Conservation (phyloP, 2,329 filamentous ascomycete species). For the Colletotrichum chlorophyti region DNA sequence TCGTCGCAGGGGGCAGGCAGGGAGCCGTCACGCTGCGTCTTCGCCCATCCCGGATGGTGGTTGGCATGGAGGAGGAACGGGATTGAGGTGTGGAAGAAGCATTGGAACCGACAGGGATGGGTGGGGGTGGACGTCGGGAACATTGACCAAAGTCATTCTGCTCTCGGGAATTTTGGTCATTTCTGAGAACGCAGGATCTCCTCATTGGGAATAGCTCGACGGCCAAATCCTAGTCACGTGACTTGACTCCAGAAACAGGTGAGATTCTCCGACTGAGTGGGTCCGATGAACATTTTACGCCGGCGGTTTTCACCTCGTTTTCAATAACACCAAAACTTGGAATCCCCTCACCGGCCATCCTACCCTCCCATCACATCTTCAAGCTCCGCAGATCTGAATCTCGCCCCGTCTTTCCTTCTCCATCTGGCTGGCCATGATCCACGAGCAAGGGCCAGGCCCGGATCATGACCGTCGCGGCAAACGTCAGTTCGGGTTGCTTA, state of each 20-base stretch:
- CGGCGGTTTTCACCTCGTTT: constrained; percentile 16
- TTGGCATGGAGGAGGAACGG: constrained; percentile 12
- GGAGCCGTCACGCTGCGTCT: constrained; percentile 8
- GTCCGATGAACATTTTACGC: neutral
- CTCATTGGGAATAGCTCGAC: neutral
- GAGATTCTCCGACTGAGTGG: neutral
- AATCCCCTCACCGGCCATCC: constrained; percentile 22
- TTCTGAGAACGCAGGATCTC: neutral
- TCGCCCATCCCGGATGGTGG: constrained; percentile 5
- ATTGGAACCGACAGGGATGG: constrained; percentile 12
- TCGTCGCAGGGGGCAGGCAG: neutral
- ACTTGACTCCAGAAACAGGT: fast-evolving
- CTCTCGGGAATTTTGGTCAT: neutral
- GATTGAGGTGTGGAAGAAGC: constrained; percentile 9
- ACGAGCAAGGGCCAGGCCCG: constrained; percentile 2
- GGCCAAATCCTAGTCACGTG: no score
- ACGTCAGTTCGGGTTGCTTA: constrained; percentile 18
- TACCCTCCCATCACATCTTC: constrained; percentile 4
- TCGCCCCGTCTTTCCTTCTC: constrained; percentile 26
- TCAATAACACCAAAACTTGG: constrained; percentile 10
- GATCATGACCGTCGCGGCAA: neutral
- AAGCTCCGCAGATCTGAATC: constrained; percentile 26
- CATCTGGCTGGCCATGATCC: constrained; percentile 11
- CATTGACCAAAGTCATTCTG: neutral
- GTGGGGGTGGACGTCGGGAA: neutral